Evolutionary conservation across 805 yeast genomes (phyloP).

Genomic region (Blastobotrys parvus): DNA sequence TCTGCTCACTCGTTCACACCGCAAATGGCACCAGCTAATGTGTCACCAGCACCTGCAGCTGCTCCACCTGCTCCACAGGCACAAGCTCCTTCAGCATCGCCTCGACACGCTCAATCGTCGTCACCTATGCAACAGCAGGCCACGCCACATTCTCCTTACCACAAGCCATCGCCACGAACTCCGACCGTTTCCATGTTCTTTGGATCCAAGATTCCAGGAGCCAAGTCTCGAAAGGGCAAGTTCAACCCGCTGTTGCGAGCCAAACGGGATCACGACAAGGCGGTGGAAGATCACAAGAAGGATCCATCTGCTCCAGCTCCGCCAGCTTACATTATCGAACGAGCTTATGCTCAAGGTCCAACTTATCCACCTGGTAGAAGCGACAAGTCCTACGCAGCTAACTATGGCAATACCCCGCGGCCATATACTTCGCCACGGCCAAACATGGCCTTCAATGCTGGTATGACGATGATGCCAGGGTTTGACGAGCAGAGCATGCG

Average conservation of each 20-base stretch:
- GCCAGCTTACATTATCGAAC: conserved; percentile 35
- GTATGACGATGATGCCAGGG: conserved; percentile 11
- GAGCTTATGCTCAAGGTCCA: conserved; percentile 66
- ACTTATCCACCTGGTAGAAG: conserved; percentile 62
- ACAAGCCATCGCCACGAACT: background rate
- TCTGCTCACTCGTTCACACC: conserved; percentile 50
- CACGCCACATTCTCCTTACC: background rate
- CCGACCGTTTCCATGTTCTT: background rate
- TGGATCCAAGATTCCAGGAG: conserved; percentile 20
- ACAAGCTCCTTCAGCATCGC: conserved; percentile 10
- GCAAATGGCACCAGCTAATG: too few relatives aligned
- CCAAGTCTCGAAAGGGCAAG: conserved; percentile 28
- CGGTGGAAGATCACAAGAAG: background rate
- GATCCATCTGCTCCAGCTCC: conserved; percentile 1
- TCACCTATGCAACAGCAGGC: conserved; percentile 17
- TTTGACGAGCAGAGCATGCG: conserved; percentile 14
- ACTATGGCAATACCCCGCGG: conserved; percentile 1
- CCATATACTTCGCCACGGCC: conserved; percentile 1
- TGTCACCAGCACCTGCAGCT: conserved; percentile 7
- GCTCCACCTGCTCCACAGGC: conserved; percentile 8
- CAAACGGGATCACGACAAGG: conserved; percentile 25
- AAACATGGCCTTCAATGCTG: conserved; percentile 2
- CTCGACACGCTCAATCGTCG: conserved; percentile 18
- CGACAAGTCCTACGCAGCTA: conserved; percentile 40
- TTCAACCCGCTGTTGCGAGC: conserved; percentile 49